phyloP scores from a whole-genome alignment of 148 eudicot species.

The Arbutus unedo region DNA sequence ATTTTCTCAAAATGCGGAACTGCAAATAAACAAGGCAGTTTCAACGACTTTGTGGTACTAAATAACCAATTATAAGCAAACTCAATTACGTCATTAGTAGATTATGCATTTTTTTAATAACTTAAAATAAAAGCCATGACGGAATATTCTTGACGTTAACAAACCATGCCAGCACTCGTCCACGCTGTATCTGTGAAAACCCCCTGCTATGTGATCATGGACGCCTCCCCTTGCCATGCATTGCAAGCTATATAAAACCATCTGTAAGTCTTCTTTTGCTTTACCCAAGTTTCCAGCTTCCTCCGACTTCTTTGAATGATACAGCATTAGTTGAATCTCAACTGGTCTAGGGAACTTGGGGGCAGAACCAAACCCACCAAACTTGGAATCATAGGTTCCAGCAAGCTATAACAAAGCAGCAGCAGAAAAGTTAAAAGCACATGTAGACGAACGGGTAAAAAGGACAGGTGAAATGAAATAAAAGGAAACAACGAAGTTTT shows the following conservation, averaged over 20 bases:
- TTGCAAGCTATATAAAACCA: slow-evolving; percentile 66
- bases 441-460: not conserved
- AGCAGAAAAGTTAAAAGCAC: slow-evolving; percentile 9
- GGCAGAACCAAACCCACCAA: slow-evolving; percentile 89
- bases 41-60: not conserved
- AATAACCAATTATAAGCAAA: slow-evolving; percentile 6
- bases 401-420: slow-evolving; percentile 45
- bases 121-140: not conserved
- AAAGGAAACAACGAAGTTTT: not conserved
- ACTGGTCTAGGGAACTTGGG: slow-evolving; percentile 97
- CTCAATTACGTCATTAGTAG: not conserved
- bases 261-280: slow-evolving; percentile 55
- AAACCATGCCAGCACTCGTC: slow-evolving; percentile 98
- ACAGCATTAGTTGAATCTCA: slow-evolving; percentile 78
- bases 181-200: slow-evolving; percentile 97
- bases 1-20: slow-evolving; percentile 99
- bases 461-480: too few relatives aligned
- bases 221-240: slow-evolving; percentile 94
- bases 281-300: slow-evolving; percentile 44
- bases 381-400: slow-evolving; percentile 62
- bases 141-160: slow-evolving; percentile 8
- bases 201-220: slow-evolving; percentile 98
- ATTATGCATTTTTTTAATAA: not conserved
- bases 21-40: slow-evolving; percentile 31
- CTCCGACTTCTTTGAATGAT: slow-evolving; percentile 58